phyloP scores from a whole-genome alignment of 805 yeast genomes.

The Spathaspora arborariae region DNA sequence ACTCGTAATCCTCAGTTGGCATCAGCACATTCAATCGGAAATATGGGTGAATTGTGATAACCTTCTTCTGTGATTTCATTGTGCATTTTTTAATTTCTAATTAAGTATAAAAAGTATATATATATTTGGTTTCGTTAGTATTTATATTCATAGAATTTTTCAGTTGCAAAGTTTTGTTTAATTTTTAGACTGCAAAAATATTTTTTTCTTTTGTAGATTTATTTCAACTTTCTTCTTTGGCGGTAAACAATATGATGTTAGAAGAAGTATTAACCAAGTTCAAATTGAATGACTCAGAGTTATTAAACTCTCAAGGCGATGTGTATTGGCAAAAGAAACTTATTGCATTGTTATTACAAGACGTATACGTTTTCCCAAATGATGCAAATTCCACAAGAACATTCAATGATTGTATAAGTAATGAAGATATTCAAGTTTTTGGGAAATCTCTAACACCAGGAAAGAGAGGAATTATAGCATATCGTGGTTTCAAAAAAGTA shows the following conservation, averaged over 20 bases:
- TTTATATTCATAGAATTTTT: too few relatives aligned
- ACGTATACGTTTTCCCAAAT: constrained; percentile 6
- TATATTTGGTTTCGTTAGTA: too few relatives aligned
- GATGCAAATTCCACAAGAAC: constrained; percentile 4
- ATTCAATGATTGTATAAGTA: constrained; percentile 7
- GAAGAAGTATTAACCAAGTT: not conserved
- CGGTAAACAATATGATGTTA: not conserved
- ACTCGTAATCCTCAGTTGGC: constrained; percentile 3
- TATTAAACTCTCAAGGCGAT: not conserved
- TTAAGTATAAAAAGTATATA: too few relatives aligned
- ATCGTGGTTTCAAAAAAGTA: not conserved
- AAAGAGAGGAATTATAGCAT: constrained; percentile 1
- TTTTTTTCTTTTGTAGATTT: not conserved
- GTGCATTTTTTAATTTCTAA: not conserved
- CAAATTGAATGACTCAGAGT: not conserved
- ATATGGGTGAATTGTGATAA: constrained; percentile 11
- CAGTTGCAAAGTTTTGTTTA: too few relatives aligned
- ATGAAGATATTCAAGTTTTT: constrained; percentile 1
- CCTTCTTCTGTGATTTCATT: not conserved
- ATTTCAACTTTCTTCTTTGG: not conserved
- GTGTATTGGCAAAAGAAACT: not conserved
- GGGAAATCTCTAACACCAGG: constrained; percentile 6
- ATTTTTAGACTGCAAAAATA: too few relatives aligned
- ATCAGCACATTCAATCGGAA: constrained; percentile 6
- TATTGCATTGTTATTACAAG: not conserved